Percentiles rank a stretch among this genome's conserved stretches.
Evolutionary conservation across 176 grass and related monocot species (phyloP).

Genomic region (Chrysopogon serrulatus): DNA sequence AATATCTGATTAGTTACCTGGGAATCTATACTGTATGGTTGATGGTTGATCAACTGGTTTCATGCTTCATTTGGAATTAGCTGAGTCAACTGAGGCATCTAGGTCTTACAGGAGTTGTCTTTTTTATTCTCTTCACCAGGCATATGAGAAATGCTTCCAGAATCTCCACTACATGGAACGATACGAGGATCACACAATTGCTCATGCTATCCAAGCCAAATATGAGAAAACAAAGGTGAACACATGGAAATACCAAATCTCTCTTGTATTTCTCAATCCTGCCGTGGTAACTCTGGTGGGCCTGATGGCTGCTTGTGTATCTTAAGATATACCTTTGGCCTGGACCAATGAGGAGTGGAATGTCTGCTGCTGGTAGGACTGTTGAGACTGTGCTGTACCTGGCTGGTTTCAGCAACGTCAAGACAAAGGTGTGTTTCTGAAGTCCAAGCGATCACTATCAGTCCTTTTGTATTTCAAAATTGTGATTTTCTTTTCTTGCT

Average conservation of each 20-base stretch:
- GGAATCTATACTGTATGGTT: not conserved
- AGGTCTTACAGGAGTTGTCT: not conserved
- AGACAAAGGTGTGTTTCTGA: constrained; percentile 61
- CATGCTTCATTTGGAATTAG: not conserved
- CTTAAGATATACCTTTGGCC: constrained; percentile 92
- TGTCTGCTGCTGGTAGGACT: constrained; percentile 59
- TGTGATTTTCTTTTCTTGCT: not conserved
- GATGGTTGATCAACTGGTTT: not conserved
- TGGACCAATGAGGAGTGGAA: constrained; percentile 66
- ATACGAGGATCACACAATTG: constrained; percentile 93
- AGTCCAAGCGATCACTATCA: not conserved
- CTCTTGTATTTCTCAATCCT: not conserved
- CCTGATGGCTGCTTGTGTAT: constrained; percentile 4
- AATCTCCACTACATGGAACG: constrained; percentile 94
- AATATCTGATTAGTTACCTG: not conserved
- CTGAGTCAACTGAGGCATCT: not conserved
- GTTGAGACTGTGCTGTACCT: constrained; percentile 82
- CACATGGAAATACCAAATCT: not conserved
- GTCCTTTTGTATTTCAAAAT: not conserved
- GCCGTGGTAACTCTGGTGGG: not conserved
- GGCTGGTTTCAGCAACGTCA: constrained; percentile 88
- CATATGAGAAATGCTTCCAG: constrained; percentile 98
- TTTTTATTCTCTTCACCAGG: constrained; percentile 48
- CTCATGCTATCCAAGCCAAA: constrained; percentile 88
- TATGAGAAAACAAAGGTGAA: constrained; percentile 96